A percentile compares a stretch with the other conserved stretches of the same genome.
phyloP scores from a whole-genome alignment of 345 rosid species.

The Eutrema heterophyllum region DNA sequence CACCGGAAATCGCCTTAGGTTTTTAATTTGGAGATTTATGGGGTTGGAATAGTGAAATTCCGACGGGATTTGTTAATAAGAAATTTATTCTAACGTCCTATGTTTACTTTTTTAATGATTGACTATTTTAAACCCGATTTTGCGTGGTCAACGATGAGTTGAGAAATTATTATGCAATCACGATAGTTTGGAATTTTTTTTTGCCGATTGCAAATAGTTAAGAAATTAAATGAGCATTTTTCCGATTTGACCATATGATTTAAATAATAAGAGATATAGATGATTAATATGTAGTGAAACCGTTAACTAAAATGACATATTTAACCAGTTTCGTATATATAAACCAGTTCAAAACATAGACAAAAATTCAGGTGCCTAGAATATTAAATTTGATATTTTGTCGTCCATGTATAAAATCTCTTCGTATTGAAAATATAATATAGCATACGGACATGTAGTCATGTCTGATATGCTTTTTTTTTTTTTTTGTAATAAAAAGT shows the following conservation, averaged over 20 bases:
- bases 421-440: background rate
- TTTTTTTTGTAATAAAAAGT: background rate
- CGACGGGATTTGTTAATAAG: no score
- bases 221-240: no score
- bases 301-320: background rate
- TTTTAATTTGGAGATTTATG: no score
- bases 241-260: background rate
- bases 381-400: background rate
- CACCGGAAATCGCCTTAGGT: no score
- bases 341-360: background rate
- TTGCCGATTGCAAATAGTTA: no score
- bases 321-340: background rate
- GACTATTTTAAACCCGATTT: no score
- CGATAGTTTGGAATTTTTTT: no score
- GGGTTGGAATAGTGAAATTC: no score
- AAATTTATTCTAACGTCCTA: no score
- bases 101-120: no score
- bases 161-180: no score
- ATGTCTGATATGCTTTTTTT: background rate
- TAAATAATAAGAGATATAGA: background rate
- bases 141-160: no score
- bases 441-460: background rate
- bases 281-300: background rate
- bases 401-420: background rate
- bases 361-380: background rate